Evolutionary conservation across 495 filamentous ascomycete species (phyloP).

Genomic region (Ramalina peruviana): DNA sequence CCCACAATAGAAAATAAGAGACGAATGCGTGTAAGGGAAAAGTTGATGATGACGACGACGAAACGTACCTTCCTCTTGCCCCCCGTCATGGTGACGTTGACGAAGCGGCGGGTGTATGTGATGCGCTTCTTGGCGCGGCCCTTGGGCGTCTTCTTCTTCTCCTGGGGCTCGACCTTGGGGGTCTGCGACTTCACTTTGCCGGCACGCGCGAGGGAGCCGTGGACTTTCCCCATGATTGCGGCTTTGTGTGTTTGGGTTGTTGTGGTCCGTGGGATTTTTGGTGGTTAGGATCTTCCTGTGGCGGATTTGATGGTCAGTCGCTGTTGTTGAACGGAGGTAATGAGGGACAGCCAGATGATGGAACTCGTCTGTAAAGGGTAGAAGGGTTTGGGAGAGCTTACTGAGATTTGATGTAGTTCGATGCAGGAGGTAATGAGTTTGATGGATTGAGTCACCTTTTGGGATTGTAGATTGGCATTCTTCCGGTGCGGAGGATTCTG

Average conservation of each 20-base stretch:
- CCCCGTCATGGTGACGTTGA: slow-evolving; percentile 97
- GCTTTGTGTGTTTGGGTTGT: slow-evolving; percentile 9
- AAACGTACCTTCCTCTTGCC: slow-evolving; percentile 90
- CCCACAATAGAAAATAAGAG: not conserved
- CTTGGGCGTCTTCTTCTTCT: slow-evolving; percentile 75
- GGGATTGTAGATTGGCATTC: not conserved
- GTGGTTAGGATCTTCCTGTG: not conserved
- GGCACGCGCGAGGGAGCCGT: slow-evolving; percentile 89
- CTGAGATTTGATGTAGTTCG: too few relatives aligned
- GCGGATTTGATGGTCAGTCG: not conserved
- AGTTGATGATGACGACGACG: not conserved
- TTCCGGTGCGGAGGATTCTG: not conserved
- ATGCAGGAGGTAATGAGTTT: too few relatives aligned
- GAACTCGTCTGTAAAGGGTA: not conserved
- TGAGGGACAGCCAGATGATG: not conserved
- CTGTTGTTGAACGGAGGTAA: not conserved
- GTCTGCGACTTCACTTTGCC: slow-evolving; percentile 93
- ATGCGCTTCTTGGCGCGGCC: slow-evolving; percentile 98
- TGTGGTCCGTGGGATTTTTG: not conserved
- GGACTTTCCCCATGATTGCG: slow-evolving; percentile 77
- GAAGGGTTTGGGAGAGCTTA: not conserved
- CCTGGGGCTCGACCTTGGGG: slow-evolving; percentile 82
- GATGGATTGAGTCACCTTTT: too few relatives aligned
- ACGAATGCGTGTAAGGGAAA: not conserved
- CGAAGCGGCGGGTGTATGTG: slow-evolving; percentile 94